Evolutionary conservation across 192 early-diverging fungal genomes (phyloP).

Genomic region (Thoreauomyces humboldtii): DNA sequence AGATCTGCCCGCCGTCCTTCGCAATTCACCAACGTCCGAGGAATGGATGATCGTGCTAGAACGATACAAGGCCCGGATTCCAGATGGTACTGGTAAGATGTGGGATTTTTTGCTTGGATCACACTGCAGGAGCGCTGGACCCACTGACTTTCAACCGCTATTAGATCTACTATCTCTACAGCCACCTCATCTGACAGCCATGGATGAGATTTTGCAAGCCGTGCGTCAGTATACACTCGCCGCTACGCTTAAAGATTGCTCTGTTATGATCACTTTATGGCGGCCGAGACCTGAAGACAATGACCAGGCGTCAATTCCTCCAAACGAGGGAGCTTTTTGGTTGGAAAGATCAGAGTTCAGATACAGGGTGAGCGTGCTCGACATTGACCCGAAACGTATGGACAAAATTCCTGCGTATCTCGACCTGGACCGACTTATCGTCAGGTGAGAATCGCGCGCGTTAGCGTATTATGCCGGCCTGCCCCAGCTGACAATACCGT

Average conservation of each 20-base stretch:
- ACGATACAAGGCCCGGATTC: too few relatives aligned
- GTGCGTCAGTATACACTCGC: conserved; percentile 69
- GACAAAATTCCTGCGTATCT: conserved; percentile 54
- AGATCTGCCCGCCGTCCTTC: not conserved
- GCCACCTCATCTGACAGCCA: too few relatives aligned
- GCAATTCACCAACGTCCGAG: too few relatives aligned
- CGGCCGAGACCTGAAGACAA: not conserved
- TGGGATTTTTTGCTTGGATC: too few relatives aligned
- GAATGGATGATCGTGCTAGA: too few relatives aligned
- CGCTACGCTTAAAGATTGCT: conserved; percentile 75
- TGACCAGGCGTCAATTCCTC: not conserved
- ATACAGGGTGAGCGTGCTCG: conserved; percentile 60
- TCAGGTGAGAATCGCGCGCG: too few relatives aligned
- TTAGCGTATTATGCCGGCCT: too few relatives aligned
- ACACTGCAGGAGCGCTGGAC: not conserved
- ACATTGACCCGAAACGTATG: conserved; percentile 71
- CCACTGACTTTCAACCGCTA: too few relatives aligned
- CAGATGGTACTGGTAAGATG: too few relatives aligned
- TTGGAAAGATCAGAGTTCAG: conserved; percentile 5
- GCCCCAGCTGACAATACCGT: too few relatives aligned
- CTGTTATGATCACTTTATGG: conserved; percentile 60
- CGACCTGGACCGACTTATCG: conserved; percentile 54
- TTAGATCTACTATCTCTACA: too few relatives aligned
- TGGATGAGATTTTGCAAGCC: conserved; percentile 35
- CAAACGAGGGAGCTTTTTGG: not conserved